Base-by-base conservation (phyloP, 2,329 filamentous ascomycete genomes). In the Fonsecaea pugnacius region DNA sequence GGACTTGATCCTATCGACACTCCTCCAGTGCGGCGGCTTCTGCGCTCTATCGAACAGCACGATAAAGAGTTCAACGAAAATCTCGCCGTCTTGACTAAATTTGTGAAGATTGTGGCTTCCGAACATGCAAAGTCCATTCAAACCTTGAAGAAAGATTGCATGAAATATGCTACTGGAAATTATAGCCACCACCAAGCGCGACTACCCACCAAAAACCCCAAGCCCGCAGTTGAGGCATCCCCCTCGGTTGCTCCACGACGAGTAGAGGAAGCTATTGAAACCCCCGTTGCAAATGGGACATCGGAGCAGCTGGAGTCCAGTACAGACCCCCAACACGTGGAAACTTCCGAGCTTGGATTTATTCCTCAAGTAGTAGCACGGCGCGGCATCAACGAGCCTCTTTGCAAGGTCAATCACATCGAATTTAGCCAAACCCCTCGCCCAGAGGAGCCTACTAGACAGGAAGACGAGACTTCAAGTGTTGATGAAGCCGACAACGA, bases 81-180 rank as follows among this genome's bases (percentile, higher is more conserved):
- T 24, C 24, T 60, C 14, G n/a, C 18, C 8, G 30, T 36, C 5
- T 36, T 60, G 24, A 54, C 35, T 18, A 60, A 21, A 30, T 46
- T 60, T n/a, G 10, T 38, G 16, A 54, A 43, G 9, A 53, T 54
- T 5, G 24, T 60, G n/a, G 38, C 21, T n/a, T 24, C 21, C 10
- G 58, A 60, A 10, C 58, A 60, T 46, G 33, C 48, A 6, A 54
- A 54, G 35, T 53, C 58, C 16, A 53, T 54, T 50, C 30, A 32
- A 24, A 8, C 24, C 46, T 27, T 60, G n/a, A 53, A 33, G 27
- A 54, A 27, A 46, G 58, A 35, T 14, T 43, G 24, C 58, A 54
- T 21, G 30, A 36, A 36, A 18, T 60, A 46, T 27, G 27, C 35
- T 2, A n/a, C 21, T 30, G 14, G n/a, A 10, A 21, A 10, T 8